Base-by-base conservation (phyloP, 2,329 filamentous ascomycete genomes). In the Basipetospora chlamydospora region DNA sequence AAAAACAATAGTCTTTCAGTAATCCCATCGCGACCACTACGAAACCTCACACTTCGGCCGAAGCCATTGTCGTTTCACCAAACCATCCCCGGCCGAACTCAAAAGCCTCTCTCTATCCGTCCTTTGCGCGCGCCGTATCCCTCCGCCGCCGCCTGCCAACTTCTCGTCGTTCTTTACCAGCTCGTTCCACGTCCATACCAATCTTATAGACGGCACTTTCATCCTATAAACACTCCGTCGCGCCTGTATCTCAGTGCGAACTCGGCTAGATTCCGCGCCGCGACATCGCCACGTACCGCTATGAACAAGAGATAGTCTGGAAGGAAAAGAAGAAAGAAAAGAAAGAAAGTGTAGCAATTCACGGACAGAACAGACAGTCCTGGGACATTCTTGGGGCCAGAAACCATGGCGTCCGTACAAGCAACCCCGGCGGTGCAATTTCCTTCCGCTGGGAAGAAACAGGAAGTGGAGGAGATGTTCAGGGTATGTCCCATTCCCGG, bases 381-480 rank as follows among this genome's bases (percentile, higher is more conserved):
- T n/a, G n/a, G n/a, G n/a, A n/a, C n/a, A n/a, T n/a, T n/a, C n/a
- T n/a, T n/a, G n/a, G n/a, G n/a, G n/a, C n/a, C n/a, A n/a, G n/a
- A n/a, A n/a, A 69, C 41, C 51, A 92, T 92, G 84, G 78, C 84
- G 56, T 87, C 82, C 44, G 76, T 86, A 51, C 83, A 90, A 62
- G 61, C 74, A 50, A 68, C 76, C 45, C 73, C 78, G 44, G 71
- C 73, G 49, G 71, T 80, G 58, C 73, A 79, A 57, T 70, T 78
- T 54, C 70, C 72, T 44, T 73, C 71, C 48, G 66, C 63, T 41
- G 65, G 66, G 42, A 64, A 86, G 54, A 79, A 79, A 50, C 77
- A 85, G 51, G 76, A 85, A 54, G 70, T 86, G 28, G 80, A 87
- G 57, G 80, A 85, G 49, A 69, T 82, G 46, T 81, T 69, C 44